Percentiles rank a stretch among this genome's conserved stretches.
Conservation (phyloP, 192 early-diverging fungal genomes). For the Lobulomyces angularis region DNA sequence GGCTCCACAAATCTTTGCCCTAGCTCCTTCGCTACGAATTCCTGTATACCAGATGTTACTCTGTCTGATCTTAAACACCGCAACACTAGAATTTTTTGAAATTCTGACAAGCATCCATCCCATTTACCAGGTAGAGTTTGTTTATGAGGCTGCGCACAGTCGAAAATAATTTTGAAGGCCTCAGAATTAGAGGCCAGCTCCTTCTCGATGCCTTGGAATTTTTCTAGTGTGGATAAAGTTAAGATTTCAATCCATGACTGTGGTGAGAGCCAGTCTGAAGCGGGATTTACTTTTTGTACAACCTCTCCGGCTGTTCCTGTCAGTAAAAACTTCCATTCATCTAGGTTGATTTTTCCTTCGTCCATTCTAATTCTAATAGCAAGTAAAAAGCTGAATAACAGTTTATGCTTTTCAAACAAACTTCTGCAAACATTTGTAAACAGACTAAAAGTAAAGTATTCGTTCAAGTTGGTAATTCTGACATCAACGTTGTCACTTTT, state of each 20-base stretch:
- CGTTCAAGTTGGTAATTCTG: slow-evolving; percentile 42
- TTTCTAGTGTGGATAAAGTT: slow-evolving; percentile 26
- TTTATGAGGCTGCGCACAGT: slow-evolving; percentile 33
- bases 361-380: slow-evolving; percentile 48
- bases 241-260: slow-evolving; percentile 37
- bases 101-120: slow-evolving; percentile 18
- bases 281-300: slow-evolving; percentile 25
- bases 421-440: slow-evolving; percentile 50
- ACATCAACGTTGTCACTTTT: slow-evolving; percentile 44
- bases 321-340: slow-evolving; percentile 47
- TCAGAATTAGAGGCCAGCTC: slow-evolving; percentile 30
- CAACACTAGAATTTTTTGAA: slow-evolving; percentile 38
- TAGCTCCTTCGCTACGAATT: slow-evolving; percentile 36
- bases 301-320: slow-evolving; percentile 29
- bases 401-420: slow-evolving; percentile 54
- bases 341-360: slow-evolving; percentile 38
- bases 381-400: slow-evolving; percentile 46
- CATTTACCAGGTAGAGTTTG: slow-evolving; percentile 35
- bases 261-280: slow-evolving; percentile 36
- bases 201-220: slow-evolving; percentile 28
- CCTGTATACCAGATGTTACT: slow-evolving; percentile 40
- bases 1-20: slow-evolving; percentile 46
- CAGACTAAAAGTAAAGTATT: slow-evolving; percentile 48
- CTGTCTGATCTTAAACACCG: slow-evolving; percentile 38
- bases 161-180: slow-evolving; percentile 32